These are phyloP conservation scores for Cladophialophora psammophila DNA, from an alignment of 2,329 filamentous ascomycete species.

Conservation along the genomic window DNA sequence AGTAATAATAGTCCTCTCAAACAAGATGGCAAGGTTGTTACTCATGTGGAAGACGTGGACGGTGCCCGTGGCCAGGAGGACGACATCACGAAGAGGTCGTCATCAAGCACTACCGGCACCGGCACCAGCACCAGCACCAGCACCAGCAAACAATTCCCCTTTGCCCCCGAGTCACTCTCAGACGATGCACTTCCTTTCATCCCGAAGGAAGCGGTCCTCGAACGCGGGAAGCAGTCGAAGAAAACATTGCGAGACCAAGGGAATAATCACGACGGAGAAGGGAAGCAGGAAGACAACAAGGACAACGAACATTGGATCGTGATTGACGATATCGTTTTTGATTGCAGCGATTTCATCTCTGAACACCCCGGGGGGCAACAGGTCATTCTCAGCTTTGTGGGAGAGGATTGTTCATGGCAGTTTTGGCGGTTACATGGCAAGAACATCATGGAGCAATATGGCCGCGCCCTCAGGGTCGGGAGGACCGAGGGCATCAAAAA, in stretches of 20 bases:
- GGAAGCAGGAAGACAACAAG: neutral
- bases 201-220: slow-evolving; percentile 22
- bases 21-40: slow-evolving; percentile 2
- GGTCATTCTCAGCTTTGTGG: slow-evolving; percentile 44
- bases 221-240: slow-evolving; percentile 15
- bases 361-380: slow-evolving; percentile 44
- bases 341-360: slow-evolving; percentile 42
- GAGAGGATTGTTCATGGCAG: slow-evolving; percentile 47
- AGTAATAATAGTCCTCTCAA: neutral
- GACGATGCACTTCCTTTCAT: slow-evolving; percentile 38
- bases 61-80: neutral
- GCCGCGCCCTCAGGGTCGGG: slow-evolving; percentile 38
- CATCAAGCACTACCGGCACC: neutral
- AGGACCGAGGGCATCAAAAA: slow-evolving; percentile 39
- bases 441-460: slow-evolving; percentile 33
- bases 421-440: slow-evolving; percentile 44
- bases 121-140: too few species aligned
- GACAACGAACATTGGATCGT: slow-evolving; percentile 41
- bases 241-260: neutral
- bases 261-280: slow-evolving; percentile 1
- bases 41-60: slow-evolving; percentile 9
- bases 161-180: slow-evolving; percentile 16
- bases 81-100: neutral
- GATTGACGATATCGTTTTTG: slow-evolving; percentile 44
- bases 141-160: slow-evolving; percentile 15